These are phyloP conservation scores for Capronia coronata DNA, from an alignment of 2,329 filamentous ascomycete species.

Conservation along the genomic window DNA sequence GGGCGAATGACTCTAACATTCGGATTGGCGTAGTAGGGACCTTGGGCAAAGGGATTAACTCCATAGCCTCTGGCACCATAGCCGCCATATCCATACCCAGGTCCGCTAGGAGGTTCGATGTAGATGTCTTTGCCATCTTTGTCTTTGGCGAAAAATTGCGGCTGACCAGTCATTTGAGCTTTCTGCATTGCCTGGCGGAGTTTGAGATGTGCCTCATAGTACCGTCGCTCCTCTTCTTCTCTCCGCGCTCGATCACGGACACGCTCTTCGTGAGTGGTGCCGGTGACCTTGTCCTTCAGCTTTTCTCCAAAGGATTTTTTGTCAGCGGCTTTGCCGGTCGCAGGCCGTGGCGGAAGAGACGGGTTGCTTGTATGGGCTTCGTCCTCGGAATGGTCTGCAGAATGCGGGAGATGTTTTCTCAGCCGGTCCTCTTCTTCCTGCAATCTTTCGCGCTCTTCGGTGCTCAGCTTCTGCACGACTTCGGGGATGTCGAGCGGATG, in stretches of 20 bases:
- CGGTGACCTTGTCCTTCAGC: conserved; percentile 55
- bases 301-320: conserved; percentile 48
- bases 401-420: conserved; percentile 24
- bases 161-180: conserved; percentile 50
- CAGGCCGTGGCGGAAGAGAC: conserved; percentile 19
- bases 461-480: conserved; percentile 45
- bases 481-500: conserved; percentile 56
- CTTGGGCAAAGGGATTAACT: conserved; percentile 43
- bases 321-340: conserved; percentile 19
- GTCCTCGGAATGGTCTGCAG: conserved; percentile 16
- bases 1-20: conserved; percentile 48
- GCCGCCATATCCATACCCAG: conserved; percentile 19
- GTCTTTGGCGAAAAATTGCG: conserved; percentile 52
- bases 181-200: conserved; percentile 47
- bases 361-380: conserved; percentile 30
- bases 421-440: conserved; percentile 31
- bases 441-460: conserved; percentile 46
- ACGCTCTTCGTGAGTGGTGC: conserved; percentile 51
- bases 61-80: conserved; percentile 29
- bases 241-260: conserved; percentile 42
- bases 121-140: conserved; percentile 51
- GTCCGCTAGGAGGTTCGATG: conserved; percentile 47
- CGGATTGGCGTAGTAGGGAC: conserved; percentile 41
- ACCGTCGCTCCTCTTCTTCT: conserved; percentile 45
- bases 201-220: conserved; percentile 49